phyloP scores from a whole-genome alignment of 164 flowering plant species.

The Macadamia tetraphylla region DNA sequence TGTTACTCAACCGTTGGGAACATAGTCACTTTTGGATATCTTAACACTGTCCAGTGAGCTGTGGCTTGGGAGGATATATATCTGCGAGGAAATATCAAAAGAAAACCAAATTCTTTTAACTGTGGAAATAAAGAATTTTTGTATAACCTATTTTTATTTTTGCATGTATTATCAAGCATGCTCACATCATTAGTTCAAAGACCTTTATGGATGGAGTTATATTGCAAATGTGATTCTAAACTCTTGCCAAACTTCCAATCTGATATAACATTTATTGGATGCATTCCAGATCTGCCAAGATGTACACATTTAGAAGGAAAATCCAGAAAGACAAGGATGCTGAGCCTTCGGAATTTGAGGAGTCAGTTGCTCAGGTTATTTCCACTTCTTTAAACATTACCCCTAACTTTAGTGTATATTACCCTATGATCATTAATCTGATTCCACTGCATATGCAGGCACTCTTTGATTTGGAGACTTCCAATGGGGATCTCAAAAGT shows the following conservation, averaged over 20 bases:
- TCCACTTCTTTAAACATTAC: neutral
- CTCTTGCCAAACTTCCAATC: neutral
- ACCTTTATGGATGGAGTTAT: too few species aligned
- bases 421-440: neutral
- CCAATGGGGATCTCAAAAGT: constrained; percentile 59
- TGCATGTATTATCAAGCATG: neutral
- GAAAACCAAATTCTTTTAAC: too few species aligned
- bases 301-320: constrained; percentile 54
- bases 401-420: neutral
- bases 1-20: too few species aligned
- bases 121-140: too few species aligned
- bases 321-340: constrained; percentile 60
- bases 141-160: too few species aligned
- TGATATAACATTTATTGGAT: neutral
- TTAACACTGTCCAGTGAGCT: too few species aligned
- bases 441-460: constrained; percentile 34
- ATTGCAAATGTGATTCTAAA: neutral
- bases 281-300: constrained; percentile 22
- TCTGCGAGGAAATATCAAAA: too few species aligned
- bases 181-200: neutral
- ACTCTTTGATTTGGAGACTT: constrained; percentile 64
- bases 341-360: constrained; percentile 61
- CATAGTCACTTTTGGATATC: too few species aligned
- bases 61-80: too few species aligned
- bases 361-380: constrained; percentile 66